phyloP scores from a whole-genome alignment of 1,284 basidiomycete species.

The Leccinum subrobustum region DNA sequence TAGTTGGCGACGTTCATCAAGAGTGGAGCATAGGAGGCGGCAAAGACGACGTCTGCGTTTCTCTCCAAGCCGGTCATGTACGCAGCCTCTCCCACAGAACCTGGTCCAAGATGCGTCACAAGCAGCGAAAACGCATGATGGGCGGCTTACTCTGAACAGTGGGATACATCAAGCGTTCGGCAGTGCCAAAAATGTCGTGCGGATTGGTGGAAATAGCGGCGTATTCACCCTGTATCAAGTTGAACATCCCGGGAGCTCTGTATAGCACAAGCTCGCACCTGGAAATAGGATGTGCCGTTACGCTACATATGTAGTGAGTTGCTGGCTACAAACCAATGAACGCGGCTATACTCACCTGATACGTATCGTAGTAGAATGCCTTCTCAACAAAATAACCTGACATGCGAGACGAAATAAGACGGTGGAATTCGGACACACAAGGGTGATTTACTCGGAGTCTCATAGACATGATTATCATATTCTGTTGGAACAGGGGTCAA shows the following conservation, averaged over 20 bases:
- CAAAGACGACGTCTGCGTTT: slow-evolving; percentile 56
- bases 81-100: slow-evolving; percentile 57
- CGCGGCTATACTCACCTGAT: slow-evolving; percentile 35
- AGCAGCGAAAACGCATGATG: neutral
- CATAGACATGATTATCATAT: slow-evolving; percentile 68
- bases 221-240: slow-evolving; percentile 54
- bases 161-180: slow-evolving; percentile 57
- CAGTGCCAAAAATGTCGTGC: slow-evolving; percentile 50
- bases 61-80: slow-evolving; percentile 74
- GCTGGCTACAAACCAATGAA: neutral
- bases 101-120: slow-evolving; percentile 19
- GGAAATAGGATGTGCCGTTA: slow-evolving; percentile 51
- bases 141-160: slow-evolving; percentile 43
- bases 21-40: slow-evolving; percentile 67
- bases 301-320: slow-evolving; percentile 33
- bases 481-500: slow-evolving; percentile 53
- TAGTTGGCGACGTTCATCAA: slow-evolving; percentile 53
- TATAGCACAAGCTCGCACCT: slow-evolving; percentile 24
- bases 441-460: slow-evolving; percentile 42
- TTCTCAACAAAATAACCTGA: slow-evolving; percentile 58
- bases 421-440: neutral
- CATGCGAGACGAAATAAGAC: neutral
- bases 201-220: slow-evolving; percentile 65
- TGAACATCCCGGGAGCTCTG: neutral
- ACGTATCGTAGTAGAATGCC: slow-evolving; percentile 60